Evolutionary conservation across 441 rosid genomes (phyloP).

Genomic region (Syzygium syzygioides): DNA sequence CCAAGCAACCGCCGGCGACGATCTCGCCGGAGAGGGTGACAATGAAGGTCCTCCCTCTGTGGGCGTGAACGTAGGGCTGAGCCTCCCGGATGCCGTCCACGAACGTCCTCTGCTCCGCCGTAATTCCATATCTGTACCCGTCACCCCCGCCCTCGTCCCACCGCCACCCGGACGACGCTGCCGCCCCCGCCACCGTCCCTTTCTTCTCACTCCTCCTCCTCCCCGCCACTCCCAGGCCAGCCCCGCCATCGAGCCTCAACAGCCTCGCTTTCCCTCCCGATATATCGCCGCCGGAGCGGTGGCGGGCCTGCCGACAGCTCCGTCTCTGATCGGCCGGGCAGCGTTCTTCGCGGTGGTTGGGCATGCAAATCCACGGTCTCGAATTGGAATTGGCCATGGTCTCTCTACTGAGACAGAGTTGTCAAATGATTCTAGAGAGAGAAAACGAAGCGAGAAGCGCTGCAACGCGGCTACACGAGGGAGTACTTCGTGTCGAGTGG

Average conservation of each 20-base stretch:
- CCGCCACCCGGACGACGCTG: not conserved
- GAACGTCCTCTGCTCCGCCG: conserved; percentile 16
- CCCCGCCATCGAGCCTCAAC: not conserved
- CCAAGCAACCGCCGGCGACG: conserved; percentile 11
- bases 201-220: not conserved
- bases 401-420: too few relatives aligned
- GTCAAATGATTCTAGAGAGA: not conserved
- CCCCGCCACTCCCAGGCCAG: not conserved
- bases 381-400: conserved; percentile 6
- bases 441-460: not conserved
- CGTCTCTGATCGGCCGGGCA: not conserved
- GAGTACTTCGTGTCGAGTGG: not conserved
- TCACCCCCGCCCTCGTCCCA: not conserved
- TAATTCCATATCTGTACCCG: not conserved
- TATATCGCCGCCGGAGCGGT: not conserved
- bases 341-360: not conserved
- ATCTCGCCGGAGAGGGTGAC: conserved; percentile 22
- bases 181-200: not conserved
- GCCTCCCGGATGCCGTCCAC: conserved; percentile 31
- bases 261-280: not conserved
- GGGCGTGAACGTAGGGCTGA: conserved; percentile 23
- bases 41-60: conserved; percentile 25
- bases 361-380: conserved; percentile 9
- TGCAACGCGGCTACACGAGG: not conserved
- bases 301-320: not conserved